Conservation (phyloP, 495 filamentous ascomycete genomes). For the Viridothelium virens region DNA sequence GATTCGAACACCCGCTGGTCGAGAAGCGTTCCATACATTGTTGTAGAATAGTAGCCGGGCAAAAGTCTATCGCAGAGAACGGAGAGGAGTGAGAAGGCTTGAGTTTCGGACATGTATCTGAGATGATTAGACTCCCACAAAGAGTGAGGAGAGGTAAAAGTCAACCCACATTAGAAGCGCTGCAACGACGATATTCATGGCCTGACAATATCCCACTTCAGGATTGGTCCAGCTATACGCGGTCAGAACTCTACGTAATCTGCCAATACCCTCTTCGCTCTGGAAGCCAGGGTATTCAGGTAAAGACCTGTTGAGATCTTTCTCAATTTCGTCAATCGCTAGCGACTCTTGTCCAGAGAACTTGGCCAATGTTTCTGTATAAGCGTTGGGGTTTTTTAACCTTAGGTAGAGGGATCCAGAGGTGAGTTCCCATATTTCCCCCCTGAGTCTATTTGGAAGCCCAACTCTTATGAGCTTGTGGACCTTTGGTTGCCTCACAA, state of each 20-base stretch:
- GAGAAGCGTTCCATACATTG: conserved; percentile 96
- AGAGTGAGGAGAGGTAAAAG: conserved; percentile 4
- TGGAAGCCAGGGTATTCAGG: conserved; percentile 97
- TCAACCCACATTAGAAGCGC: conserved; percentile 70
- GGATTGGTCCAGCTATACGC: conserved; percentile 95
- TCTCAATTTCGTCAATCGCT: conserved; percentile 97
- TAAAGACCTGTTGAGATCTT: conserved; percentile 90
- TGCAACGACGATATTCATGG: conserved; percentile 98
- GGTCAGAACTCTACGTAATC: conserved; percentile 79
- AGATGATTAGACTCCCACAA: background rate
- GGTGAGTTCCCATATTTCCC: conserved; percentile 92
- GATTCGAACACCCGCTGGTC: conserved; percentile 97
- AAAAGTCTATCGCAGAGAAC: conserved; percentile 86
- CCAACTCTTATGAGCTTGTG: conserved; percentile 95
- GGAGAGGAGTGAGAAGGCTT: conserved; percentile 92
- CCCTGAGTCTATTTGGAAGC: conserved; percentile 82
- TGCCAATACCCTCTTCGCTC: conserved; percentile 87
- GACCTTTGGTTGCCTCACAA: conserved; percentile 92
- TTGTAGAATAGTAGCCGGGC: conserved; percentile 94
- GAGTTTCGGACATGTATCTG: conserved; percentile 91
- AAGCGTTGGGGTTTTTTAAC: conserved; percentile 75
- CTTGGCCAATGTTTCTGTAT: conserved; percentile 72
- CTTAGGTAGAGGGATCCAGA: conserved; percentile 85
- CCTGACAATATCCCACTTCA: conserved; percentile 95
- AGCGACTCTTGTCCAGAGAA: conserved; percentile 75